Evolutionary conservation across 345 rosid genomes (phyloP), one percentile per base, ranked within the genome.

Genomic region (Gossypium turneri): DNA sequence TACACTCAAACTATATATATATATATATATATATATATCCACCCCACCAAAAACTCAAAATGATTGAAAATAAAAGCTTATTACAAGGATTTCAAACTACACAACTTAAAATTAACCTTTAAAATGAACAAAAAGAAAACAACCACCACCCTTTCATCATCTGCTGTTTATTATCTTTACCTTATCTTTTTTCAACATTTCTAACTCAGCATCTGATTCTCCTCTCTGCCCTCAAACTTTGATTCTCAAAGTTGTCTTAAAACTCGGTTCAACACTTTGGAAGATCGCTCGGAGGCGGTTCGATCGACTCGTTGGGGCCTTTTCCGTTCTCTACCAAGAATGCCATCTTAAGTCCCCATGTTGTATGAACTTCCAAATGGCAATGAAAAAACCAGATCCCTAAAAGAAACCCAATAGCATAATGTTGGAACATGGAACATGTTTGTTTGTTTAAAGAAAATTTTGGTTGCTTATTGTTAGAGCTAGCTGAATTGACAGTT

Each of bases 321-420:
- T 80, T 76, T 1, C 93, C 97, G 69, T 87, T 86, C 9, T 87
- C 94, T 55, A 93, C 98, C 83, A 89, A 50, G 79, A 93, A 93
- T 45, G 91, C 97, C 97, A 91, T 89, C 84, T 88, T 88, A 4
- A 93, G 88, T 24, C 94, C 94, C 97, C 90, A 91, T 34, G 97
- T 80, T 50, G 97, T 89, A 82, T 91, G 94, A 70, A 89, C 89
- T 81, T 93, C 98, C 72, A 93, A 76, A 83, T 93, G 98, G 74
- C 93, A 89, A 76, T 91, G 97, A 73, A 93, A 71, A 79, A 93
- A 88, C 97, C 97, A 93, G 15, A 91, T 83, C 57, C 98, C 97
- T 90, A 75, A 73, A 38, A 12, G 1, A 34, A 56, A 10, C 50
- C 10, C 64, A 19, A 60, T 51, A 34, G 44, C 25, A 47, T 9